These are phyloP conservation scores for Calonectria pauciramosa DNA, from an alignment of 2,329 filamentous ascomycete species.

Conservation along the genomic window DNA sequence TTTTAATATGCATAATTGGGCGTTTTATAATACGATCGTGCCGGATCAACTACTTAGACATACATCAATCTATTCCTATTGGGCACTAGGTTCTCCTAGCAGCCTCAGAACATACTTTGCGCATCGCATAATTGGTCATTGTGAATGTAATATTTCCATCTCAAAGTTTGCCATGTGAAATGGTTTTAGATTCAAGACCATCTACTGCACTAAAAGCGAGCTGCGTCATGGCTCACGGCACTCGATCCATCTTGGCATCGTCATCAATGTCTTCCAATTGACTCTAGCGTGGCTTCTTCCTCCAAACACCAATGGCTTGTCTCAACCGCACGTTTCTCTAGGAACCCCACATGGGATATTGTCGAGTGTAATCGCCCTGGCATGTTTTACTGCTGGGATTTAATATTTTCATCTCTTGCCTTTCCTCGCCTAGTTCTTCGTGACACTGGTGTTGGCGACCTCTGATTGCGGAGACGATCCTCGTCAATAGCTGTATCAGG, in stretches of 20 bases:
- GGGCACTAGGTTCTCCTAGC: background rate
- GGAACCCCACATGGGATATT: background rate
- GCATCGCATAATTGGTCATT: background rate
- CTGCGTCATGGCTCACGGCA: background rate
- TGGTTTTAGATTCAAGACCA: background rate
- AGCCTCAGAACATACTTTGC: constrained; percentile 1
- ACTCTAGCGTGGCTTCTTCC: background rate
- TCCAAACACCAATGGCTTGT: background rate
- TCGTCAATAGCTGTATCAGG: background rate
- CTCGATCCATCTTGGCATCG: background rate
- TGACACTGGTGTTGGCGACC: background rate
- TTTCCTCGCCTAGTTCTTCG: constrained; percentile 5
- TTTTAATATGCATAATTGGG: constrained; percentile 42
- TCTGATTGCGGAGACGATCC: background rate
- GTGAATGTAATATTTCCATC: background rate
- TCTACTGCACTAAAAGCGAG: background rate
- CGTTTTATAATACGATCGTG: constrained; percentile 40
- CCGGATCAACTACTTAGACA: constrained; percentile 39
- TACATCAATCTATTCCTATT: constrained; percentile 22
- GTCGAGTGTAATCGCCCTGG: background rate
- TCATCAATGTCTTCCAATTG: background rate
- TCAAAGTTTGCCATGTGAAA: background rate
- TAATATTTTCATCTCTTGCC: background rate
- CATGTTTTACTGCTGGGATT: background rate
- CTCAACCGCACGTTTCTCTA: background rate